Evolutionary conservation across 176 grass and related monocot genomes (phyloP).

Genomic region (Carex parvula): DNA sequence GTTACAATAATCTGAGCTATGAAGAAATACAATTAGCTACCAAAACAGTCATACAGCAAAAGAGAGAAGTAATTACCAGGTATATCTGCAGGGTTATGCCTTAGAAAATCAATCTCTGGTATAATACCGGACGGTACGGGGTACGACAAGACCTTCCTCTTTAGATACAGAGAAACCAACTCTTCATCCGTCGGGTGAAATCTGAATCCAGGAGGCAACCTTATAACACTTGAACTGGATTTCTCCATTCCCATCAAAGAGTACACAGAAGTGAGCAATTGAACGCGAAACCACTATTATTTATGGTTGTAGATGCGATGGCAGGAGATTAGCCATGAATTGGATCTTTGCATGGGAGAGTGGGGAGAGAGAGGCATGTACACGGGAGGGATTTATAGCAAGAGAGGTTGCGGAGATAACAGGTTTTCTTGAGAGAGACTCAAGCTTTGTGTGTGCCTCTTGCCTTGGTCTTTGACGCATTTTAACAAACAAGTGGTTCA

Average conservation of each 20-base stretch:
- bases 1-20: not conserved
- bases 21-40: not conserved
- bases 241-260: slow-evolving; percentile 19
- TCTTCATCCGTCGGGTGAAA: slow-evolving; percentile 43
- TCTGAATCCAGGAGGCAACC: slow-evolving; percentile 36
- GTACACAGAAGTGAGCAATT: not conserved
- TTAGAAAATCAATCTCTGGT: slow-evolving; percentile 34
- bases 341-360: not conserved
- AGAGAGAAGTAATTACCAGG: slow-evolving; percentile 22
- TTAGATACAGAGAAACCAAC: slow-evolving; percentile 35
- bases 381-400: slow-evolving; percentile 17
- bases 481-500: slow-evolving; percentile 27
- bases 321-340: not conserved
- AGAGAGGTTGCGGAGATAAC: slow-evolving; percentile 32
- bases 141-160: slow-evolving; percentile 33
- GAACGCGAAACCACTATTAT: not conserved
- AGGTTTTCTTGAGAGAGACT: slow-evolving; percentile 31
- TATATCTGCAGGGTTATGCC: slow-evolving; percentile 31
- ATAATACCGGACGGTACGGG: slow-evolving; percentile 34
- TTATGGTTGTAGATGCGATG: no score
- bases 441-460: slow-evolving; percentile 24
- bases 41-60: not conserved
- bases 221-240: not conserved
- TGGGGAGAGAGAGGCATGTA: not conserved
- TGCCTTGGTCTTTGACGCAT: slow-evolving; percentile 26